phyloP scores from a whole-genome alignment of 225 moss, liverwort and hornwort genomes.

The Polytrichum commune region DNA sequence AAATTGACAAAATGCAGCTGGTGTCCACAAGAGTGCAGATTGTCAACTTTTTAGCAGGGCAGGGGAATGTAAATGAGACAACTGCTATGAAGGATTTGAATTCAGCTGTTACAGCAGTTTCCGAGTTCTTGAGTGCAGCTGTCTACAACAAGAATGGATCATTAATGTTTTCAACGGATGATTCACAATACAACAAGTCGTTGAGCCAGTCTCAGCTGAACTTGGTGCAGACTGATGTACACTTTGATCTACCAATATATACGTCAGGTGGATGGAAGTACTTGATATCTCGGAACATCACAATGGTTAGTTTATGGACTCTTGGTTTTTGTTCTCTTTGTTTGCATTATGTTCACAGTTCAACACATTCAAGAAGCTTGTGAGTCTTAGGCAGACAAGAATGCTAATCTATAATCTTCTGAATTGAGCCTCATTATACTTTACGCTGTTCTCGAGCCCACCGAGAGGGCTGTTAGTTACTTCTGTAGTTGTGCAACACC shows the following conservation, averaged over 20 bases:
- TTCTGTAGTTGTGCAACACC: too few relatives aligned
- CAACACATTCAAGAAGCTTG: too few relatives aligned
- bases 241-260: slow-evolving; percentile 36
- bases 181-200: slow-evolving; percentile 22
- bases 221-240: slow-evolving; percentile 23
- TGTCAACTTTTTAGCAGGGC: slow-evolving; percentile 34
- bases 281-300: slow-evolving; percentile 49
- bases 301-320: slow-evolving; percentile 25
- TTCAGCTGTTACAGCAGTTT: slow-evolving; percentile 47
- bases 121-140: slow-evolving; percentile 53
- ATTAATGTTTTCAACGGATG: slow-evolving; percentile 29
- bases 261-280: slow-evolving; percentile 37
- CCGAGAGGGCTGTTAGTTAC: too few relatives aligned
- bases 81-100: slow-evolving; percentile 35
- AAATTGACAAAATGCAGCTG: slow-evolving; percentile 55
- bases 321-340: neutral
- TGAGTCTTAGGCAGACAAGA: too few relatives aligned
- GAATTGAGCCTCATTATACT: too few relatives aligned
- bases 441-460: too few relatives aligned
- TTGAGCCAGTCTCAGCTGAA: slow-evolving; percentile 29
- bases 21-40: slow-evolving; percentile 51
- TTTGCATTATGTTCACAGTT: neutral
- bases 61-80: slow-evolving; percentile 29
- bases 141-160: slow-evolving; percentile 39
- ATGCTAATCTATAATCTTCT: too few relatives aligned